Evolutionary conservation across 208 protist genomes (phyloP).

Genomic region (Angomonas ambiguus): DNA sequence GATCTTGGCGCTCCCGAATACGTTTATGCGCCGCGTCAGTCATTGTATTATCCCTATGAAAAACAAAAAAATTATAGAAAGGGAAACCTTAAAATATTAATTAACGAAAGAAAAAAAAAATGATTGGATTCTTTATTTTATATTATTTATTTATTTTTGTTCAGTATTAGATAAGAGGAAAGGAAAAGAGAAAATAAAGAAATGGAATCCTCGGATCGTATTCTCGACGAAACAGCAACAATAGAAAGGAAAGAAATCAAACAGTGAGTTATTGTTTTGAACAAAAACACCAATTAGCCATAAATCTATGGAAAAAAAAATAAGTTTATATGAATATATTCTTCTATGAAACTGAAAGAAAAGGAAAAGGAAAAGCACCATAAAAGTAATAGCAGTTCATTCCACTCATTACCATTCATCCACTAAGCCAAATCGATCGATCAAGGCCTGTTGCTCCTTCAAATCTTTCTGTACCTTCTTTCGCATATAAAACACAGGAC

Average conservation of each 20-base stretch:
- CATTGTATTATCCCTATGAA: no score
- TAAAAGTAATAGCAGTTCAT: background rate
- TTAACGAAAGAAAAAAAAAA: constrained; percentile 8
- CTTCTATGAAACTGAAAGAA: background rate
- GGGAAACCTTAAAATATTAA: background rate
- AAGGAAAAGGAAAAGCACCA: background rate
- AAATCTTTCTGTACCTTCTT: constrained; percentile 99
- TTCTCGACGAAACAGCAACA: no score
- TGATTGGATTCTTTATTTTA: background rate
- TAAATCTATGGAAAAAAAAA: no score
- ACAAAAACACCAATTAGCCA: no score
- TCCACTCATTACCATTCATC: constrained; percentile 82
- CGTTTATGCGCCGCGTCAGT: background rate
- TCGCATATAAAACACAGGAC: constrained; percentile 99
- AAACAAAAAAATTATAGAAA: constrained; percentile 9
- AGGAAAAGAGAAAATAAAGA: no score
- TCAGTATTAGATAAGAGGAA: background rate
- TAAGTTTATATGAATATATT: no score
- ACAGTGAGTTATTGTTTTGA: no score
- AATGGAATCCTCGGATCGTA: background rate
- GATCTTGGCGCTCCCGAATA: constrained; percentile 67
- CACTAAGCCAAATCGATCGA: constrained; percentile 94
- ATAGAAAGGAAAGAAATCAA: no score
- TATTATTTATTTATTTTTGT: background rate
- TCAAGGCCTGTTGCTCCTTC: constrained; percentile 83